These are phyloP conservation scores for Aspergillus candidus DNA, from an alignment of 2,329 filamentous ascomycete species.

Conservation along the genomic window DNA sequence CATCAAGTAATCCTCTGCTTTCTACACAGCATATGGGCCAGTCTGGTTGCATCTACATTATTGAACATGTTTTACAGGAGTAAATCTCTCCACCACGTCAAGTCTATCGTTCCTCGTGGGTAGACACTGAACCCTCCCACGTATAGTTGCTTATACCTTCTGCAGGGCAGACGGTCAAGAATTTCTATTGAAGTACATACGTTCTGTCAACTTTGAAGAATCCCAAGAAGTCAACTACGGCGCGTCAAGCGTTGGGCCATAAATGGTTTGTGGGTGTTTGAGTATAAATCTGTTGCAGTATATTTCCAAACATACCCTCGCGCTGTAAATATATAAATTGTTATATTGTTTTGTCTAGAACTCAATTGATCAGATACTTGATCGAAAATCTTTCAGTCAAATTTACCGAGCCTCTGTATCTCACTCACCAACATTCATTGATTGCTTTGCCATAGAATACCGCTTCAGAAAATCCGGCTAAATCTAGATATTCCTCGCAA, in stretches of 20 bases:
- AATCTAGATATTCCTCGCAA: too few relatives aligned
- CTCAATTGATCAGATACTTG: too few relatives aligned
- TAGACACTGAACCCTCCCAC: background rate
- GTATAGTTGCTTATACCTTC: background rate
- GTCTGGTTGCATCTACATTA: conserved; percentile 2
- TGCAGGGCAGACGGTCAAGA: background rate
- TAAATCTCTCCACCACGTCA: conserved; percentile 1
- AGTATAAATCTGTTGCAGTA: too few relatives aligned
- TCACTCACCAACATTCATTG: too few relatives aligned
- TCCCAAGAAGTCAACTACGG: conserved; percentile 17
- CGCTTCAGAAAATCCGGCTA: too few relatives aligned
- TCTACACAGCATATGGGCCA: background rate
- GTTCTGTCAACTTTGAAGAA: conserved; percentile 4
- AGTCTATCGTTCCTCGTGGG: conserved; percentile 5
- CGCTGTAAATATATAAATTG: too few relatives aligned
- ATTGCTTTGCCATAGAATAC: too few relatives aligned
- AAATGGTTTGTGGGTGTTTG: conserved; percentile 19
- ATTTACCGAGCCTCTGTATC: too few relatives aligned
- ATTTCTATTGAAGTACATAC: conserved; percentile 8
- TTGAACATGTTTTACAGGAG: conserved; percentile 6
- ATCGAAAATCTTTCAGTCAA: too few relatives aligned
- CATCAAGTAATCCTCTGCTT: too few relatives aligned
- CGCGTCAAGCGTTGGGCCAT: conserved; percentile 28
- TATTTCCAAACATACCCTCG: too few relatives aligned
- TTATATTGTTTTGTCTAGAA: too few relatives aligned